Evolutionary conservation across 768 basidiomycete genomes (phyloP).

Genomic region (Boletellus emodensis): DNA sequence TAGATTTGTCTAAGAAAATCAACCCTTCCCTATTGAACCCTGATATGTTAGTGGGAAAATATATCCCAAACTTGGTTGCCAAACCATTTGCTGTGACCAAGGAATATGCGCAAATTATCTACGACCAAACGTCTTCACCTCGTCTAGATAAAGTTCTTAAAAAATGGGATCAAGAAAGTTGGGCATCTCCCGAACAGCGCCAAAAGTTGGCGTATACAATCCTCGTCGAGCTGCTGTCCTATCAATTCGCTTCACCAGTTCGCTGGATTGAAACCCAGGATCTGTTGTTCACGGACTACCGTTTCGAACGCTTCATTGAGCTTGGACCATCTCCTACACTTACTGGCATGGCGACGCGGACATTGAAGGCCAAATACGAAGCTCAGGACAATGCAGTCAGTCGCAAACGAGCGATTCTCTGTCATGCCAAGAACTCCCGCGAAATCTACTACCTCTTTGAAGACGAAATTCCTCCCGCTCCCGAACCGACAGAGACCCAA

Average conservation of each 20-base stretch:
- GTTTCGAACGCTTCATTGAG: conserved; percentile 92
- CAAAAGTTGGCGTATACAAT: conserved; percentile 95
- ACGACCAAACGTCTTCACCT: conserved; percentile 94
- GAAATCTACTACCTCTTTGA: conserved; percentile 99
- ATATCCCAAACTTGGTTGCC: conserved; percentile 95
- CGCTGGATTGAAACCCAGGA: conserved; percentile 99
- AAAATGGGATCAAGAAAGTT: conserved; percentile 89
- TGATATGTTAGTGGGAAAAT: conserved; percentile 90
- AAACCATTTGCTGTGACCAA: conserved; percentile 78
- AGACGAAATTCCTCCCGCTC: conserved; percentile 54
- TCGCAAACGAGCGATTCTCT: conserved; percentile 76
- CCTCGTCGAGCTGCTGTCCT: conserved; percentile 93
- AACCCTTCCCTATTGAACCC: conserved; percentile 88
- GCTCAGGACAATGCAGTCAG: conserved; percentile 79
- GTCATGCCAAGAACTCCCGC: conserved; percentile 92
- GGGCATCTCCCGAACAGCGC: conserved; percentile 77
- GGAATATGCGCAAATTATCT: conserved; percentile 91
- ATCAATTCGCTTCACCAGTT: conserved; percentile 97
- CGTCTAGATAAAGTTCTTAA: conserved; percentile 92
- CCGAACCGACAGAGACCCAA: conserved; percentile 29
- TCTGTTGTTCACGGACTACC: conserved; percentile 78
- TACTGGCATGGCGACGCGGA: conserved; percentile 90
- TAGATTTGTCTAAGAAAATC: conserved; percentile 97
- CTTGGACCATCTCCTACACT: conserved; percentile 95
- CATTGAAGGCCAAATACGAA: conserved; percentile 93